These are phyloP conservation scores for Astrephomene gubernaculifera DNA, from an alignment of 139 green algal genomes.

Conservation along the genomic window DNA sequence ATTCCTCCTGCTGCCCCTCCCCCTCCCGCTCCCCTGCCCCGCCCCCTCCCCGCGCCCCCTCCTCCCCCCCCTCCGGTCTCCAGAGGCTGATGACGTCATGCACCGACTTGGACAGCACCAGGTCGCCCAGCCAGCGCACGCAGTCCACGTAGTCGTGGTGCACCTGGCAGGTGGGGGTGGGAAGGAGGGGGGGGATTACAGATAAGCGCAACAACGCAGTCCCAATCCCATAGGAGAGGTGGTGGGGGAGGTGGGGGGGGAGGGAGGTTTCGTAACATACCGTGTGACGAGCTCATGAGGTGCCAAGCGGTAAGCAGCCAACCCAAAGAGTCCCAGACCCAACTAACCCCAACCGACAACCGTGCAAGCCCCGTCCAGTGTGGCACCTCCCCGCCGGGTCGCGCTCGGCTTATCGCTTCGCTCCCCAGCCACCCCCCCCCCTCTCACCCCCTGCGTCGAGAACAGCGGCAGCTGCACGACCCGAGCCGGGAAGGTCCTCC, in stretches of 20 bases:
- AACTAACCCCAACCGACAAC: too few species aligned
- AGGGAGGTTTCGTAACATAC: too few species aligned
- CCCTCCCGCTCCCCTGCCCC: not conserved
- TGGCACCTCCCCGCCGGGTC: too few species aligned
- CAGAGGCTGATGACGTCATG: slow-evolving; percentile 37
- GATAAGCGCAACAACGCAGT: too few species aligned
- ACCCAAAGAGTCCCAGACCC: too few species aligned
- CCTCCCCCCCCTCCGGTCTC: not conserved
- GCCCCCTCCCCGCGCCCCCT: not conserved
- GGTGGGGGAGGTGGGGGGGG: too few species aligned
- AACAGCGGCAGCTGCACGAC: slow-evolving; percentile 49
- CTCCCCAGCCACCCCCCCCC: not conserved
- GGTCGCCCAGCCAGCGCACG: slow-evolving; percentile 81
- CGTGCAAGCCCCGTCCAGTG: too few species aligned
- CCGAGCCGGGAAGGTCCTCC: slow-evolving; percentile 17
- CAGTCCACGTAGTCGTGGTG: slow-evolving; percentile 90
- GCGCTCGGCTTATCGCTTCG: too few species aligned
- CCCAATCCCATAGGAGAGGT: too few species aligned
- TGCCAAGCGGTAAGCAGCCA: too few species aligned
- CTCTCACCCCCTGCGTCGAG: slow-evolving; percentile 38
- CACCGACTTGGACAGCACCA: slow-evolving; percentile 52
- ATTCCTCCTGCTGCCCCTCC: not conserved
- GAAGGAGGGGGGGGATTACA: too few species aligned
- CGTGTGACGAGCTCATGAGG: too few species aligned
- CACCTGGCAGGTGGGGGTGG: slow-evolving; percentile 52